Evolutionary conservation across 495 filamentous ascomycete genomes (phyloP).

Genomic region (Podospora conica): DNA sequence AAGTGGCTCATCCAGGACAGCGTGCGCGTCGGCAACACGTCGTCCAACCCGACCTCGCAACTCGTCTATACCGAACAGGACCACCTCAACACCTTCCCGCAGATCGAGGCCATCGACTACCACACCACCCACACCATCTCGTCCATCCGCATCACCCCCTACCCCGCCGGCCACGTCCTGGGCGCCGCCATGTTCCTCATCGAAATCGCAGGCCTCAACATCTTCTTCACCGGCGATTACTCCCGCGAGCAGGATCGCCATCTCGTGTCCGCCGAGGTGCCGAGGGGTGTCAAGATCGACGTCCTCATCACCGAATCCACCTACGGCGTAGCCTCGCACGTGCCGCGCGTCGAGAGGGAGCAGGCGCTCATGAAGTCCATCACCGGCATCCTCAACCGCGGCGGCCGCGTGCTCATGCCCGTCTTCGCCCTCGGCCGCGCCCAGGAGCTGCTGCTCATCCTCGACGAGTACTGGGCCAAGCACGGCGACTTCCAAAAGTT

Average conservation of each 20-base stretch:
- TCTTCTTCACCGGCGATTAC: slow-evolving; percentile 96
- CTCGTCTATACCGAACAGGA: slow-evolving; percentile 91
- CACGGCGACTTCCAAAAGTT: slow-evolving; percentile 80
- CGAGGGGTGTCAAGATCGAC: slow-evolving; percentile 79
- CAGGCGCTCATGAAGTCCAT: slow-evolving; percentile 91
- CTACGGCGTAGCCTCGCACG: slow-evolving; percentile 87
- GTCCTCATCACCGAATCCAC: slow-evolving; percentile 96
- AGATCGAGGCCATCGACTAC: slow-evolving; percentile 96
- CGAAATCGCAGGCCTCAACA: slow-evolving; percentile 91
- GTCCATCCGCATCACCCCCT: slow-evolving; percentile 92
- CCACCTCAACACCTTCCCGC: slow-evolving; percentile 82
- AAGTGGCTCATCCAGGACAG: slow-evolving; percentile 98
- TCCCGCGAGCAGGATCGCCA: slow-evolving; percentile 91
- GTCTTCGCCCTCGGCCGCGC: slow-evolving; percentile 92
- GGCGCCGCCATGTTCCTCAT: slow-evolving; percentile 98
- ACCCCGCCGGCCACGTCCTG: slow-evolving; percentile 92
- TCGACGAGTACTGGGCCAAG: slow-evolving; percentile 93
- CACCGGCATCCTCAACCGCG: slow-evolving; percentile 79
- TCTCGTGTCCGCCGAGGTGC: slow-evolving; percentile 84
- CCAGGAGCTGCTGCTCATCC: slow-evolving; percentile 86
- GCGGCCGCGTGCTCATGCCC: slow-evolving; percentile 87
- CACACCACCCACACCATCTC: slow-evolving; percentile 95
- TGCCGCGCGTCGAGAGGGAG: slow-evolving; percentile 83
- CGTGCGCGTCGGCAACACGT: slow-evolving; percentile 78
- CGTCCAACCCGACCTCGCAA: slow-evolving; percentile 63